Evolutionary conservation across 192 early-diverging fungal genomes (phyloP).

Genomic region (Phycomyces nitens): DNA sequence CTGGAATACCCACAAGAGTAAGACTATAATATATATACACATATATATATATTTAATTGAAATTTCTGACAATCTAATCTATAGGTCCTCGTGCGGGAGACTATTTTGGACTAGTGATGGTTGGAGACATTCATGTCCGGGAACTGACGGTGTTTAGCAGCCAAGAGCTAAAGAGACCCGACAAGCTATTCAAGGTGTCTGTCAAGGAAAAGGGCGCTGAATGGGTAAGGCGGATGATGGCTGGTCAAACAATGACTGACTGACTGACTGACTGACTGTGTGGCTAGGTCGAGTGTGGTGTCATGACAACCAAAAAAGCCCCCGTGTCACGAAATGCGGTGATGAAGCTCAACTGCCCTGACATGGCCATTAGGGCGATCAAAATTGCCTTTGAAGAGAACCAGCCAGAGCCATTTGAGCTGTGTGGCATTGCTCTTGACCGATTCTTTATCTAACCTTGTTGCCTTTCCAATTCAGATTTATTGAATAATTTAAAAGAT

Average conservation of each 20-base stretch:
- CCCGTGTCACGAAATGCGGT: not conserved
- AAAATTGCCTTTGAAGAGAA: slow-evolving; percentile 7
- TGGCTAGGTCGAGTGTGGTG: not conserved
- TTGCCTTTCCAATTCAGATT: too few relatives aligned
- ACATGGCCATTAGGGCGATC: not conserved
- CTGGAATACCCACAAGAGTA: slow-evolving; percentile 49
- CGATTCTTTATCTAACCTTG: slow-evolving; percentile 6
- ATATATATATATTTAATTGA: not conserved
- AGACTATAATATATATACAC: not conserved
- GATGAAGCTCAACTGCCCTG: not conserved
- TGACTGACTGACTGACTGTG: too few relatives aligned
- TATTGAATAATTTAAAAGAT: too few relatives aligned
- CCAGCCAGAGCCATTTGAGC: slow-evolving; percentile 8
- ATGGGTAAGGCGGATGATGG: slow-evolving; percentile 6
- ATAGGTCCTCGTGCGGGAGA: slow-evolving; percentile 40
- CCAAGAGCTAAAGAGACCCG: slow-evolving; percentile 5
- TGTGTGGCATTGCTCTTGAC: slow-evolving; percentile 14
- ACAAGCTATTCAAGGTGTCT: slow-evolving; percentile 9
- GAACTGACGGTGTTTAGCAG: slow-evolving; percentile 14
- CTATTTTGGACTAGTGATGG: slow-evolving; percentile 50
- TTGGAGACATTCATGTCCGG: slow-evolving; percentile 20
- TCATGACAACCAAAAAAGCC: not conserved
- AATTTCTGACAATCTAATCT: not conserved
- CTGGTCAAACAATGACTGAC: not conserved
- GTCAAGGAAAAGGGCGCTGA: slow-evolving; percentile 6